phyloP scores from a whole-genome alignment of 441 rosid species.

The Syzygium syzygioides region DNA sequence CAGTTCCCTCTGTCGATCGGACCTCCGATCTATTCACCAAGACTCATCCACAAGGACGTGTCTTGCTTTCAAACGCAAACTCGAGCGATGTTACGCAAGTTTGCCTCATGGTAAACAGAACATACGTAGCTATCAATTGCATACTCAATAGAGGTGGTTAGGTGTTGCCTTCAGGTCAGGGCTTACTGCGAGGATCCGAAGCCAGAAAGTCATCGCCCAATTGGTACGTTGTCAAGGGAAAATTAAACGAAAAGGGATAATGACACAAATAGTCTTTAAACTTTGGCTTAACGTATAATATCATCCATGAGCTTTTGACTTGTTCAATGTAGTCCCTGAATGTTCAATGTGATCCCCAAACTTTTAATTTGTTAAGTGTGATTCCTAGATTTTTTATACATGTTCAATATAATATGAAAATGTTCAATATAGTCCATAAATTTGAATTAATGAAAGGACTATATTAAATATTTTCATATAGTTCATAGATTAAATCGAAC shows the following conservation, averaged over 20 bases:
- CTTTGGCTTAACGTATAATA: too few species aligned
- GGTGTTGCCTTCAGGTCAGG: not conserved
- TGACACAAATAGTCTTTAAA: too few species aligned
- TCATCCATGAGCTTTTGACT: too few species aligned
- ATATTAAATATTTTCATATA: too few species aligned
- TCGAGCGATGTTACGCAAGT: not conserved
- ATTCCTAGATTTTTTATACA: too few species aligned
- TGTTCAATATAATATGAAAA: too few species aligned
- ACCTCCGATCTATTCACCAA: not conserved
- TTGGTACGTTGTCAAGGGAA: not conserved
- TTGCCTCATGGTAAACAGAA: not conserved
- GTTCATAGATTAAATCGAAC: too few species aligned
- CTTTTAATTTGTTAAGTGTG: too few species aligned
- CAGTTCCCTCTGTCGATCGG: not conserved
- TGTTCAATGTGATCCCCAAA: too few species aligned
- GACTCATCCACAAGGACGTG: not conserved
- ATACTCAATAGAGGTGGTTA: not conserved
- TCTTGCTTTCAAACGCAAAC: not conserved
- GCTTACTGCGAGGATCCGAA: not conserved
- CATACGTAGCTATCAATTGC: not conserved
- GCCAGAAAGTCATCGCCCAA: not conserved
- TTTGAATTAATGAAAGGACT: too few species aligned
- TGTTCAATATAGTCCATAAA: too few species aligned
- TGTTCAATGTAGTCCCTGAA: too few species aligned
- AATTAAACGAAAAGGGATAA: not conserved